phyloP scores from a whole-genome alignment of 345 rosid species.

The Rhodamnia argentea region DNA sequence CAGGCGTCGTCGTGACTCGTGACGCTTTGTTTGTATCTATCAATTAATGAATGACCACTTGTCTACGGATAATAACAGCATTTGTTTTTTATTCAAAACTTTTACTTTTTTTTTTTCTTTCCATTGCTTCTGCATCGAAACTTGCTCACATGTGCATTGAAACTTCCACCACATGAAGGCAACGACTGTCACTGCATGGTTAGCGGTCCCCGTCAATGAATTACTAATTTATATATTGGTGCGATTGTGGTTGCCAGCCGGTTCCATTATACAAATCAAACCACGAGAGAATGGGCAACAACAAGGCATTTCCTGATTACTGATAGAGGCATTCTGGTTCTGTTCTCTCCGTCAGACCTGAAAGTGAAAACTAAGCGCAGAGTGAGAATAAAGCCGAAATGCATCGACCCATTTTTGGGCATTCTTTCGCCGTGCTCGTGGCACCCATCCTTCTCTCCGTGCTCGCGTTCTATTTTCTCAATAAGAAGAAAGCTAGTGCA shows the following conservation, averaged over 20 bases:
- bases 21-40: too few species aligned
- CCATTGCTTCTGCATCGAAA: too few species aligned
- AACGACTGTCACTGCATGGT: fast-evolving
- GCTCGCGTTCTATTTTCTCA: not conserved
- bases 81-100: not conserved
- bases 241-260: not conserved
- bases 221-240: too few species aligned
- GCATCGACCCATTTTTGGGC: not conserved
- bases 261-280: not conserved
- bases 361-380: not conserved
- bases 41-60: too few species aligned
- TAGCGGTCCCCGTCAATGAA: too few species aligned
- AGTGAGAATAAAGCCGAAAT: not conserved
- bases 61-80: too few species aligned
- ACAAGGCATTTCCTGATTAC: not conserved
- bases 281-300: not conserved
- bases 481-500: not conserved
- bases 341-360: not conserved
- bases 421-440: too few species aligned
- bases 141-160: not conserved
- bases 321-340: not conserved
- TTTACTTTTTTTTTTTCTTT: not conserved
- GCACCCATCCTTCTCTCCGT: too few species aligned
- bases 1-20: too few species aligned
- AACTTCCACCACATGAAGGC: not conserved